Percentiles rank a stretch among this genome's conserved stretches.
phyloP scores from a whole-genome alignment of 768 basidiomycete genomes.

The Cystofilobasidium bisporidii region DNA sequence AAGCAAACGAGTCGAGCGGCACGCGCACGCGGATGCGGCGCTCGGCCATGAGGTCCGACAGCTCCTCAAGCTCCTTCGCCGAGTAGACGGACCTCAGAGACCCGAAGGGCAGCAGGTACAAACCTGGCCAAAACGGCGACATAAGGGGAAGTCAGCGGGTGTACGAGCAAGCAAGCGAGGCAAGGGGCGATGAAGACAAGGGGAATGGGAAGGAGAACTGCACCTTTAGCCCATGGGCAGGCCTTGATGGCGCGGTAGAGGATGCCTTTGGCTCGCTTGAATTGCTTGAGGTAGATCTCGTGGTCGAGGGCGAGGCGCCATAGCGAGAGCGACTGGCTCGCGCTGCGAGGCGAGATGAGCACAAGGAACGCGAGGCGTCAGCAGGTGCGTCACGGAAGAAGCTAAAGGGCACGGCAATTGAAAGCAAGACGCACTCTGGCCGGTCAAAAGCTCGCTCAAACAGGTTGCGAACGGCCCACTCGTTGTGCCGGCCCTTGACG shows the following conservation, averaged over 20 bases:
- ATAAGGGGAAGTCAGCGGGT: not conserved
- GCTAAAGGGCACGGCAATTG: not conserved
- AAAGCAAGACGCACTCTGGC: conserved; percentile 27
- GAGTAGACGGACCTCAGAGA: conserved; percentile 39
- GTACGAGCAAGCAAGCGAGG: not conserved
- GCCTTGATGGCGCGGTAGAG: conserved; percentile 40
- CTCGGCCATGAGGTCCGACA: conserved; percentile 41
- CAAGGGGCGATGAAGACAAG: too few species aligned
- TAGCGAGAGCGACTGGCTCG: conserved; percentile 35
- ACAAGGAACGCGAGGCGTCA: not conserved
- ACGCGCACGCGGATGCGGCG: conserved; percentile 39
- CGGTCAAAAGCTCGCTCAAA: conserved; percentile 38
- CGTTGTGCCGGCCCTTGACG: conserved; percentile 30
- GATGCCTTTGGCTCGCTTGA: conserved; percentile 37
- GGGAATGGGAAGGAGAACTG: not conserved
- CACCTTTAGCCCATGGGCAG: conserved; percentile 36
- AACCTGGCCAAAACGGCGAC: conserved; percentile 29
- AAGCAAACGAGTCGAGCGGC: conserved; percentile 37
- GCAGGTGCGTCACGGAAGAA: not conserved
- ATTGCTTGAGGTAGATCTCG: conserved; percentile 36
- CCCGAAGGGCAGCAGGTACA: conserved; percentile 42
- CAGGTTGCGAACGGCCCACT: conserved; percentile 39
- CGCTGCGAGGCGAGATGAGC: conserved; percentile 21
- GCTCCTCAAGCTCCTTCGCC: conserved; percentile 39
- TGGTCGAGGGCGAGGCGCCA: conserved; percentile 44